Base-by-base conservation (phyloP, 768 basidiomycete genomes). In the Phallus indusiatus region DNA sequence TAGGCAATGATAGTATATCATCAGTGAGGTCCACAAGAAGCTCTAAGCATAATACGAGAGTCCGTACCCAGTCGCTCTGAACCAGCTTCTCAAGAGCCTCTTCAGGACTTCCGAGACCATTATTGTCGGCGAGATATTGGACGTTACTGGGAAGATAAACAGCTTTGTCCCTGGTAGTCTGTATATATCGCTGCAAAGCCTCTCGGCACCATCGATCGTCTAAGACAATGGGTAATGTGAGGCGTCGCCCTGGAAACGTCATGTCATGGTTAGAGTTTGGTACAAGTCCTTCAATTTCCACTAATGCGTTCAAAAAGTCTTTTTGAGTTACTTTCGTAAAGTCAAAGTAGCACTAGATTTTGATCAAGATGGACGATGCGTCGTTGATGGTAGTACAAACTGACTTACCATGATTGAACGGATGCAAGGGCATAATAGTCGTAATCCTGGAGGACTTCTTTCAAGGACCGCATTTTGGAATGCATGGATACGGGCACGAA, bases 121-220 rank as follows among this genome's bases (percentile, higher is more conserved):
- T 86, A 48, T 84, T 85, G 42, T 70, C 72, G 0, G 83, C 83
- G 1, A 87, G 74, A 64, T 86, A 86, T 42, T 84, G 80, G 36
- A 86, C 70, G 63, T 88, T 87, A 66, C 80, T 82, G 0, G 85
- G 86, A 0, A 88, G 70, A 67, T 87, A 88, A 1, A 80, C 81
- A 0, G 85, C 84, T 53, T 76, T 76, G 51, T 77, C 73, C 10
- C 86, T 72, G 0, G 73, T 79, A 0, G 78, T 76, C 7, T 67
- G 70, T 78, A 80, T 83, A 66, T 88, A 85, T 20, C 78, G 74
- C 48, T 76, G 67, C 24, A 85, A 70, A 4, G 84, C 82, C 11
- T 81, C 81, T 9, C 72, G 72, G 60, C 67, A 78, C 78, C 83
- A 81, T 5, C 72, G 73, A 64, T 87, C 85, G 62, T 86, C 77